Evolutionary conservation across 139 green algal species (phyloP).

Genomic region (Micromonas pusilla): DNA sequence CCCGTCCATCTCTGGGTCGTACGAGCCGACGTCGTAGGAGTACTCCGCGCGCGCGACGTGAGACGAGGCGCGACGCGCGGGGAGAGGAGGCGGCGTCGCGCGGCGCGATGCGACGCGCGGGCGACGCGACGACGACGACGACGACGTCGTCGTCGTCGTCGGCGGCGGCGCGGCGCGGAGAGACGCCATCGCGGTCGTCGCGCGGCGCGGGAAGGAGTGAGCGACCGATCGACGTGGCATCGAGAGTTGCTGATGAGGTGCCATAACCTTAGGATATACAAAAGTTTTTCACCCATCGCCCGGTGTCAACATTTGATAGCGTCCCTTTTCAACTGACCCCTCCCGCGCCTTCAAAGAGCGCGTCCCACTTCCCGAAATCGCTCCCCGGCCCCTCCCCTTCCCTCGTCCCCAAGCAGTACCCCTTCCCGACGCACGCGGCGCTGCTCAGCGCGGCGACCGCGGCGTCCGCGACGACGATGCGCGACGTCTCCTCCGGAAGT

Average conservation of each 20-base stretch:
- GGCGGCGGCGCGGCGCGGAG: too few relatives aligned
- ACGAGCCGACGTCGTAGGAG: background rate
- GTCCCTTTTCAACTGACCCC: background rate
- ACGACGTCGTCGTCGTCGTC: too few relatives aligned
- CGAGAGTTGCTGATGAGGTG: too few relatives aligned
- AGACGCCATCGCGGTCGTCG: too few relatives aligned
- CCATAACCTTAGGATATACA: too few relatives aligned
- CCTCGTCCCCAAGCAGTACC: constrained; percentile 4
- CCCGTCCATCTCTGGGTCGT: background rate
- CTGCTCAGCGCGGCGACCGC: constrained; percentile 36
- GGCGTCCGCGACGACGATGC: constrained; percentile 41
- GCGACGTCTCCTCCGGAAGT: constrained; percentile 34
- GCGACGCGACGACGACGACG: too few relatives aligned
- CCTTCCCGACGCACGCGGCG: background rate
- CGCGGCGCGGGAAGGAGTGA: too few relatives aligned
- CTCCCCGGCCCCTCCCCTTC: constrained; percentile 7
- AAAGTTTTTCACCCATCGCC: background rate
- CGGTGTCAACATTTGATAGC: too few relatives aligned
- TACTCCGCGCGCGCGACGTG: background rate
- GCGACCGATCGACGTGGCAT: too few relatives aligned
- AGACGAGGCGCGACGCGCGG: background rate
- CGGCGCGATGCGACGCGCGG: too few relatives aligned
- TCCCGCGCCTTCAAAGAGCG: background rate
- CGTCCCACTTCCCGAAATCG: background rate
- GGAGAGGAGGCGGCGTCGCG: background rate